Base-by-base conservation (phyloP, 768 basidiomycete genomes). In the Phylloporus arenicola region DNA sequence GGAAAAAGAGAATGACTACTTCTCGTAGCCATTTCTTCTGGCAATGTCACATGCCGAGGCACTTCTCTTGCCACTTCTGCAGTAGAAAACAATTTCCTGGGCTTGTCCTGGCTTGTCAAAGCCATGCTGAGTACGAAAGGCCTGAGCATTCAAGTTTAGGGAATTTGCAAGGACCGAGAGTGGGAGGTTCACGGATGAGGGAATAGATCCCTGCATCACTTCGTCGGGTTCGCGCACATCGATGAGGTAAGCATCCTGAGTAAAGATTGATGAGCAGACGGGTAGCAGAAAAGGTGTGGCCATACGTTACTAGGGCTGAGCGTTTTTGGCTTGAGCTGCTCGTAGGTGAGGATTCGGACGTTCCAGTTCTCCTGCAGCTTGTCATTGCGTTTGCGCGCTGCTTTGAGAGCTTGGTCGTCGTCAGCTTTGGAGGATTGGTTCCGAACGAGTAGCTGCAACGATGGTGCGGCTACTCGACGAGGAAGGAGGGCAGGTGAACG, bases 181-280 rank as follows among this genome's bases (percentile, higher is more conserved):
- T 5, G 94, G 93, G 17, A 97, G 68, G 67, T 92, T 90, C 61
- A 96, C 90, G 16, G 92, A 79, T 20, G 91, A 92, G 6, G 94
- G 94, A 55, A 97, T 95, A 64, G 86, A 86, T 12, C 94, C 94
- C 64, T 92, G 88, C 13, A 87, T 78, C 39, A 92, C 88, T 65
- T 96, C 94, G 56, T 90, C 82, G 1, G 86, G 88, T 66, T 96
- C 94, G 19, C 95, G 84, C n/a, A 97, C 94, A 60, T 95, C 92
- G 57, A 91, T 83, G 40, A 91, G 64, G 62, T 83, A 88, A 5
- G 79, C 73, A 52, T 85, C 74, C 88, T 91, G 53, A 38, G 54
- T 19, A 39, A 50, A 30, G 56, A n/a, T 35, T 31, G 24, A 11
- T 40, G 25, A 69, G 48, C 34, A 22, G 19, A 37, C 25, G 30